phyloP scores from a whole-genome alignment of 345 rosid genomes.

The Nephelium lappaceum region DNA sequence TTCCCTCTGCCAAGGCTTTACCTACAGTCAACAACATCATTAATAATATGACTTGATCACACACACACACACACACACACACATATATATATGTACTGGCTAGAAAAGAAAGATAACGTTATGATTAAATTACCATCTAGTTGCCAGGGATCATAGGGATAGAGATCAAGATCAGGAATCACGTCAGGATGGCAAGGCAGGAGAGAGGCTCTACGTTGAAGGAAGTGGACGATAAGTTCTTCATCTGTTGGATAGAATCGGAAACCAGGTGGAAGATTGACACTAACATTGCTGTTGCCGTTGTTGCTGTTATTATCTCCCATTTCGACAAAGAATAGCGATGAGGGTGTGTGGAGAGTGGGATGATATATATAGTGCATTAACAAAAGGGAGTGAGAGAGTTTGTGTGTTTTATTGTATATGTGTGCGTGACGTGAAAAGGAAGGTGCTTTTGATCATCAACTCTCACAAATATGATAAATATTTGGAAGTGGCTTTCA shows the following conservation, averaged over 20 bases:
- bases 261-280: conserved; percentile 89
- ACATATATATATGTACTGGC: too few species aligned
- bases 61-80: not conserved
- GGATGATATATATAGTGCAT: conserved; percentile 32
- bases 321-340: conserved; percentile 35
- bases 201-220: conserved; percentile 83
- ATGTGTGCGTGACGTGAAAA: conserved; percentile 44
- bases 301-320: conserved; percentile 27
- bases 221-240: conserved; percentile 94
- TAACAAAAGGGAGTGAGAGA: conserved; percentile 10
- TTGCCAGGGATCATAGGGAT: conserved; percentile 93
- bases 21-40: conserved; percentile 37
- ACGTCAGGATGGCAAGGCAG: conserved; percentile 91
- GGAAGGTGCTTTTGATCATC: conserved; percentile 39
- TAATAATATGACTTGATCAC: too few species aligned
- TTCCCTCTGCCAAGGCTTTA: conserved; percentile 87
- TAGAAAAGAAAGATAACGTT: too few species aligned
- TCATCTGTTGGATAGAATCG: conserved; percentile 87
- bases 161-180: conserved; percentile 92
- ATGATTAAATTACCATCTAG: conserved; percentile 94
- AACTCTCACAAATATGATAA: not conserved
- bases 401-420: not conserved
- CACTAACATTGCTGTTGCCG: conserved; percentile 11
- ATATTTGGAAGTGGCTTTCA: too few species aligned
- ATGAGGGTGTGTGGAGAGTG: conserved; percentile 23